Conservation (phyloP, 306 rosid genomes). For the Gillenia trifoliata region DNA sequence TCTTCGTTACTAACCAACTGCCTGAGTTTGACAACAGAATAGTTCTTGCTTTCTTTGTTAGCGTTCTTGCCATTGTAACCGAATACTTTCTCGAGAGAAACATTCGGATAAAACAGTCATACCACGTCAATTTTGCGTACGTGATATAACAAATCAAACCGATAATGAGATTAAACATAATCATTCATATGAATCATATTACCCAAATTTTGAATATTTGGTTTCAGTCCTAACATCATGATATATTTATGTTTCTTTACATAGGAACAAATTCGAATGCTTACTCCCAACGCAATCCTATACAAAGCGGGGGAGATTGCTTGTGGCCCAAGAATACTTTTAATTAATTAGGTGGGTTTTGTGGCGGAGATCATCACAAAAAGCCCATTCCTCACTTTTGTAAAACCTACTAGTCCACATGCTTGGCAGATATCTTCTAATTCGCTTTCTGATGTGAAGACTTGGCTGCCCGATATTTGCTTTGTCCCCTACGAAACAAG, state of each 20-base stretch:
- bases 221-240: too few species aligned
- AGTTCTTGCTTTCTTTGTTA: neutral
- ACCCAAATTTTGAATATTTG: too few species aligned
- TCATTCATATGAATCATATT: neutral
- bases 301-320: neutral
- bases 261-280: neutral
- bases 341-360: conserved; percentile 46
- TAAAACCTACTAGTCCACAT: conserved; percentile 47
- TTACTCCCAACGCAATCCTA: neutral
- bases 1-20: neutral
- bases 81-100: neutral
- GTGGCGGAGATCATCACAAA: conserved; percentile 83
- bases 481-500: conserved; percentile 29
- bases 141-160: neutral
- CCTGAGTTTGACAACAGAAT: neutral
- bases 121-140: neutral
- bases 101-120: neutral
- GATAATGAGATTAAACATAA: neutral
- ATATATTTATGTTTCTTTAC: neutral
- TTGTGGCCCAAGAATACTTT: conserved; percentile 7
- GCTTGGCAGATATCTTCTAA: conserved; percentile 75
- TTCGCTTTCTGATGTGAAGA: conserved; percentile 58
- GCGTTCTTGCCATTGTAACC: neutral
- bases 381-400: conserved; percentile 44
- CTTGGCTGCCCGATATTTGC: conserved; percentile 49